Evolutionary conservation across 2,329 filamentous ascomycete genomes (phyloP).

Genomic region (Paraconiothyrium brasiliense): DNA sequence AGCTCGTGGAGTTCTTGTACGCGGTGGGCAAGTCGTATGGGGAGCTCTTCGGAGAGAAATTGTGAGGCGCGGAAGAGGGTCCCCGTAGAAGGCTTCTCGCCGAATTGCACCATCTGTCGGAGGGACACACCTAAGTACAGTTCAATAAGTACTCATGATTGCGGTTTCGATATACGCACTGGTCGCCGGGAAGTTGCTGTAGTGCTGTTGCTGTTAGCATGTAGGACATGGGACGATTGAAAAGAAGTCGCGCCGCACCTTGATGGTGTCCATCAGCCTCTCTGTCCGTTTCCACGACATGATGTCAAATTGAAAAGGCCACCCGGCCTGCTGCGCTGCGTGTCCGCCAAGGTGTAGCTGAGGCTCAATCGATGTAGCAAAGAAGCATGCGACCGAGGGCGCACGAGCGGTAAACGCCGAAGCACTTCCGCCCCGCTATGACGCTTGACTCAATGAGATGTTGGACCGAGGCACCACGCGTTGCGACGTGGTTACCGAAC

Average conservation of each 20-base stretch:
- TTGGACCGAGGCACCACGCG: conserved; percentile 39
- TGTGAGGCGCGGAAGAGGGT: conserved; percentile 97
- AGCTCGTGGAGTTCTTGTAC: conserved; percentile 93
- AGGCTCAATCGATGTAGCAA: conserved; percentile 1
- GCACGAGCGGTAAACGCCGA: conserved; percentile 21
- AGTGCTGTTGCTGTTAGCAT: conserved; percentile 65
- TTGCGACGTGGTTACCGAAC: conserved; percentile 9
- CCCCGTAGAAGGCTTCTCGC: conserved; percentile 87
- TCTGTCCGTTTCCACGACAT: conserved; percentile 97
- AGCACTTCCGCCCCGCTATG: conserved; percentile 44
- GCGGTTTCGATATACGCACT: conserved; percentile 86
- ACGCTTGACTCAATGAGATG: conserved; percentile 38
- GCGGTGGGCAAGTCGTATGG: conserved; percentile 93
- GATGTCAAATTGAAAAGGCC: conserved; percentile 53
- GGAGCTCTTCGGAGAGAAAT: conserved; percentile 97
- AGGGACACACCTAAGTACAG: conserved; percentile 66
- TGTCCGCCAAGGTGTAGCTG: conserved; percentile 42
- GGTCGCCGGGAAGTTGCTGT: conserved; percentile 95
- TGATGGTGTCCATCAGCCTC: conserved; percentile 94
- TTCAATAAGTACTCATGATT: conserved; percentile 26
- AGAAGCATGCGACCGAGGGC: conserved; percentile 14
- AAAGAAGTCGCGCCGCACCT: conserved; percentile 48
- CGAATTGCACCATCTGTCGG: conserved; percentile 99
- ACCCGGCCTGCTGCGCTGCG: conserved; percentile 41
- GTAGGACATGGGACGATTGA: conserved; percentile 9